Evolutionary conservation across 192 early-diverging fungal species (phyloP).

Genomic region (Coemansia sp.): DNA sequence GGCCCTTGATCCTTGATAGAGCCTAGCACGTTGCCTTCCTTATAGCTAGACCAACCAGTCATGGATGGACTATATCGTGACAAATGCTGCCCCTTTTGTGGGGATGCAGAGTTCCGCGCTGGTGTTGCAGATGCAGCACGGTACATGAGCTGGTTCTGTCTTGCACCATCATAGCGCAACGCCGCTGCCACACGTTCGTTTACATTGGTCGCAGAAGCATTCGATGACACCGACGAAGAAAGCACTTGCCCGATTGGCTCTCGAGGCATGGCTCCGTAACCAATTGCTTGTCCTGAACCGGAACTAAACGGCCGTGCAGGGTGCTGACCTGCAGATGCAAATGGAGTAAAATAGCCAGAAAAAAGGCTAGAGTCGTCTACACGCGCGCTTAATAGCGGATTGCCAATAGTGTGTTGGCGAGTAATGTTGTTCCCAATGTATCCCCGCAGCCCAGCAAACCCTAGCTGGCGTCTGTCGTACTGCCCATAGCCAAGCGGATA

Average conservation of each 20-base stretch:
- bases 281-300: slow-evolving; percentile 14
- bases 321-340: slow-evolving; percentile 12
- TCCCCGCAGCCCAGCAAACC: slow-evolving; percentile 49
- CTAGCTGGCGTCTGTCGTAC: slow-evolving; percentile 33
- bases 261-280: slow-evolving; percentile 41
- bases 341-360: slow-evolving; percentile 33
- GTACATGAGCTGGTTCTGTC: slow-evolving; percentile 6
- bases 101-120: slow-evolving; percentile 25
- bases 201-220: slow-evolving; percentile 12
- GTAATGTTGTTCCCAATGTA: slow-evolving; percentile 44
- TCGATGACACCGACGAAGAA: slow-evolving; percentile 35
- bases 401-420: slow-evolving; percentile 19
- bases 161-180: slow-evolving; percentile 8
- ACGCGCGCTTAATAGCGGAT: slow-evolving; percentile 9
- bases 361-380: slow-evolving; percentile 20
- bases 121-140: slow-evolving; percentile 12
- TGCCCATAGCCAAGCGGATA: slow-evolving; percentile 10
- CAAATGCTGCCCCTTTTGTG: slow-evolving; percentile 27
- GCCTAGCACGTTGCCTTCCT: slow-evolving; percentile 24
- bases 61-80: slow-evolving; percentile 44
- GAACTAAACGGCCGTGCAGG: slow-evolving; percentile 18
- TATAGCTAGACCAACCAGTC: slow-evolving; percentile 40
- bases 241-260: slow-evolving; percentile 30
- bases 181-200: slow-evolving; percentile 18
- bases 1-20: slow-evolving; percentile 40